Evolutionary conservation across 2,329 filamentous ascomycete species (phyloP).

Genomic region (Neofusicoccum sp.): DNA sequence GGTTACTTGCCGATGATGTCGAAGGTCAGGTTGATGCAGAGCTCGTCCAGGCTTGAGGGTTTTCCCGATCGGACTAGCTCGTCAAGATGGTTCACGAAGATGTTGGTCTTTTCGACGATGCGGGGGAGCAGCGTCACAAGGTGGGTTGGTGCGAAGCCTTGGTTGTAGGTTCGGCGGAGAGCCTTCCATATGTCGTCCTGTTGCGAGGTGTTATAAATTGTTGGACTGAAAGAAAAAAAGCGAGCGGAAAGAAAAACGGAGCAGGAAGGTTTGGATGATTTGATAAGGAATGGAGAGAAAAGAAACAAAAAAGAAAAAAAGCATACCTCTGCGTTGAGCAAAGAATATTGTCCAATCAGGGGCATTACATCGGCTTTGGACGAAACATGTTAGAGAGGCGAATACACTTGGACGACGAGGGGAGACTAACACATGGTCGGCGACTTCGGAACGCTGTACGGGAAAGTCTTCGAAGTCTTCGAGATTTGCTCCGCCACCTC

Average conservation of each 20-base stretch:
- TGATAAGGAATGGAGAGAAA: neutral
- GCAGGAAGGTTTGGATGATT: neutral
- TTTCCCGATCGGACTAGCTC: neutral
- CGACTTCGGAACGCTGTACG: slow-evolving; percentile 34
- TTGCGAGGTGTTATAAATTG: neutral
- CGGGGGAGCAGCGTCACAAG: slow-evolving; percentile 23
- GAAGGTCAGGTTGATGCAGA: slow-evolving; percentile 12
- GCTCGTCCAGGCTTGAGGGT: neutral
- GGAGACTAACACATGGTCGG: slow-evolving; percentile 29
- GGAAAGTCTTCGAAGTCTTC: slow-evolving; percentile 28
- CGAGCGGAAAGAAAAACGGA: neutral
- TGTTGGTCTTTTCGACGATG: slow-evolving; percentile 26
- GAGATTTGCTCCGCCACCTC: slow-evolving; percentile 36
- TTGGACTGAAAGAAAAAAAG: neutral
- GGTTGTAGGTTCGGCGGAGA: slow-evolving; percentile 23
- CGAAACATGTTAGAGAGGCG: neutral
- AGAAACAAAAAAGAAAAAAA: neutral
- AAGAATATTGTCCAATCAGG: slow-evolving; percentile 30
- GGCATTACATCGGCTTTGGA: neutral
- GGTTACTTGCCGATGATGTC: slow-evolving; percentile 13
- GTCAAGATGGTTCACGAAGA: slow-evolving; percentile 20
- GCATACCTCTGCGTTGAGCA: slow-evolving; percentile 28
- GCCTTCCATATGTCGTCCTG: slow-evolving; percentile 22
- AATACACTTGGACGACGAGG: neutral
- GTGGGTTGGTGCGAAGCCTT: slow-evolving; percentile 25